Percentiles rank a stretch among this genome's conserved stretches.
Conservation (phyloP, 176 grass and related monocot species). For the sorghum (Sorghum bicolor) region Sorghum_bicolor_NCBIv3 NC_012877.2:62125001-62125500, state of each 20-base stretch:
- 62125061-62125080: not conserved
- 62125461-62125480: not conserved
- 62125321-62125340: not conserved
- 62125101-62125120: not conserved
- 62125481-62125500: not conserved
- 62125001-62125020: not conserved
- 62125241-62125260: not conserved
- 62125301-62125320: not conserved
- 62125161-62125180: not conserved
- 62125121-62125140: not conserved
- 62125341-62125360: not conserved
- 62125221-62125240: not conserved
- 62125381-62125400: not conserved
- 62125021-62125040: slow-evolving; percentile 17
- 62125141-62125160: not conserved
- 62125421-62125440: rapidly evolving
- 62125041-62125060: not conserved
- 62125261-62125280: not conserved
- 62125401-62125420: not conserved
- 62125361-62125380: not conserved
- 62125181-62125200: not conserved
- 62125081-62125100: not conserved
- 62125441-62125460: not conserved
- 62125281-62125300: too few relatives aligned
- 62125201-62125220: not conserved